These are phyloP conservation scores for Anacardium occidentale DNA, from an alignment of 345 rosid species.

Conservation along the genomic window DNA sequence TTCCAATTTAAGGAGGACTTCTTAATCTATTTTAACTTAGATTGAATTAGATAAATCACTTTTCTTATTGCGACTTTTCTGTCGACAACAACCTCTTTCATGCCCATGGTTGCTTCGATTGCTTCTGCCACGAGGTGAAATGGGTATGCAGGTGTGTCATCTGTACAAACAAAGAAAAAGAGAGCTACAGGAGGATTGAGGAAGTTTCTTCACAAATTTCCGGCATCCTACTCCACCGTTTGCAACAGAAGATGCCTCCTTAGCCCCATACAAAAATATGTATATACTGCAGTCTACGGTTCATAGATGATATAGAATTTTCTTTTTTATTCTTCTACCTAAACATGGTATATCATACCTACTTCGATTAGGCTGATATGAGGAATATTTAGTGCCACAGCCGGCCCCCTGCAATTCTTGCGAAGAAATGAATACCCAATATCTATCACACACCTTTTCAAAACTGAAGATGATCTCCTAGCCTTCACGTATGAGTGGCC, in stretches of 20 bases:
- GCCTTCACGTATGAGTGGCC: slow-evolving; percentile 90
- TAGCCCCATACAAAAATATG: background rate
- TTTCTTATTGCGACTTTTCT: no score
- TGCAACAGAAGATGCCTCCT: background rate
- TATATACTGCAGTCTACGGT: background rate
- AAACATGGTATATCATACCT: slow-evolving; percentile 91
- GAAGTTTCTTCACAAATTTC: background rate
- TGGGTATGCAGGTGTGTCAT: no score
- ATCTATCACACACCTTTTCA: slow-evolving; percentile 74
- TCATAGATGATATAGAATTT: background rate
- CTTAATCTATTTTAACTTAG: no score
- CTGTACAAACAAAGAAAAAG: background rate
- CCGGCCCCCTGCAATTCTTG: slow-evolving; percentile 92
- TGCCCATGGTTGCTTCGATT: no score
- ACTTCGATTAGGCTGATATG: slow-evolving; percentile 94
- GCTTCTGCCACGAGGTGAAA: no score
- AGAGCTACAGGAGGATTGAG: background rate
- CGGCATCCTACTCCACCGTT: background rate
- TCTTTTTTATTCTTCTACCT: slow-evolving; percentile 4
- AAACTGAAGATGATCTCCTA: slow-evolving; percentile 59
- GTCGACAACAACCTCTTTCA: no score
- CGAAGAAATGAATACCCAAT: slow-evolving; percentile 84
- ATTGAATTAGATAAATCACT: no score
- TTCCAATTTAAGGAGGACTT: no score
- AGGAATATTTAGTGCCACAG: slow-evolving; percentile 88